A percentile compares a stretch with the other conserved stretches of the same genome.
These are phyloP conservation scores for Ascochyta lentis DNA, from an alignment of 2,329 filamentous ascomycete species.

Conservation along the genomic window DNA sequence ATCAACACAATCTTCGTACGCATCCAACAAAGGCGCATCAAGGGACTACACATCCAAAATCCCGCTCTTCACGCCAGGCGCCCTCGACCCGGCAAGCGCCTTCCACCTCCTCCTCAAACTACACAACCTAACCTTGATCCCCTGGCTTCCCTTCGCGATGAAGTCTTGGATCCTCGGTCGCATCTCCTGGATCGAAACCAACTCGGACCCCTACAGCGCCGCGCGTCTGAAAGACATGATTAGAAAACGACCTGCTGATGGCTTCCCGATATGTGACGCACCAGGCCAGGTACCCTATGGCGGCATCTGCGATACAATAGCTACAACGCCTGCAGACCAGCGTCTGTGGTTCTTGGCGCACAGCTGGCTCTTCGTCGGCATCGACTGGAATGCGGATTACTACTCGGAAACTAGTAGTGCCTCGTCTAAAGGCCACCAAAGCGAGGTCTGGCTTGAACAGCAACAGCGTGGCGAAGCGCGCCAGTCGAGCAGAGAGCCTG, in stretches of 20 bases:
- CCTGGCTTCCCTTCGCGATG: constrained; percentile 19
- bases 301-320: constrained; percentile 11
- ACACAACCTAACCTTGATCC: constrained; percentile 19
- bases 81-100: constrained; percentile 20
- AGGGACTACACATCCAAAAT: background rate
- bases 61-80: constrained; percentile 3
- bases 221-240: constrained; percentile 21
- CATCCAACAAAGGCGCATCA: background rate
- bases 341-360: constrained; percentile 17
- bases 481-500: background rate
- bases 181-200: constrained; percentile 24
- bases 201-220: constrained; percentile 20
- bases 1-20: constrained; percentile 4
- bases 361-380: constrained; percentile 18
- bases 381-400: constrained; percentile 16
- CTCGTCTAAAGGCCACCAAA: background rate
- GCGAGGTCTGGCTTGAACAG: background rate
- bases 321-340: constrained; percentile 10
- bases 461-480: background rate
- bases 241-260: constrained; percentile 12
- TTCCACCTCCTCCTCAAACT: constrained; percentile 34
- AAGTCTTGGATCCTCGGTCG: constrained; percentile 25
- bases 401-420: constrained; percentile 7
- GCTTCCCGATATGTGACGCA: constrained; percentile 9
- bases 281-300: constrained; percentile 9